These are phyloP conservation scores for Epichloe glyceriae DNA, from an alignment of 2,329 filamentous ascomycete species.

Conservation along the genomic window DNA sequence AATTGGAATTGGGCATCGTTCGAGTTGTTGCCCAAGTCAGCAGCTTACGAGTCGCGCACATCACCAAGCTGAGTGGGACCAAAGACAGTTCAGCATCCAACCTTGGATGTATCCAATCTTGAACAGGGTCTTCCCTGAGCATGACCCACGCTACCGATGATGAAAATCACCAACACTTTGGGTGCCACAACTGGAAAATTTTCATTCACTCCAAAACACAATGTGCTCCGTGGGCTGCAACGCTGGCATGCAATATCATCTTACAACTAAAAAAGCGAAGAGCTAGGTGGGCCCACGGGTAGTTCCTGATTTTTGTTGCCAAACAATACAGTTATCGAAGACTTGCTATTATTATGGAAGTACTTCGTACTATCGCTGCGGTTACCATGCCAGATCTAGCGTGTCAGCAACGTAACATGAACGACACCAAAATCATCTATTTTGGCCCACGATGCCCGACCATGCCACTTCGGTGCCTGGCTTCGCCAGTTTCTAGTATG, in stretches of 20 bases:
- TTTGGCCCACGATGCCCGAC: background rate
- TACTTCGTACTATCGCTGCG: background rate
- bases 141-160: background rate
- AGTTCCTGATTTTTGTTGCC: background rate
- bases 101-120: background rate
- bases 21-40: background rate
- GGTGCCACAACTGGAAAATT: background rate
- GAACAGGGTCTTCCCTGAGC: background rate
- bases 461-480: background rate
- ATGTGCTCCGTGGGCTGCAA: background rate
- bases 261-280: background rate
- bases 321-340: background rate
- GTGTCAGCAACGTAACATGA: background rate
- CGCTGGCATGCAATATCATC: background rate
- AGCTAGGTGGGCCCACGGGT: too few species aligned
- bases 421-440: background rate
- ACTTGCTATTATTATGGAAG: background rate
- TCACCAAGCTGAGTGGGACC: background rate
- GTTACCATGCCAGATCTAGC: background rate
- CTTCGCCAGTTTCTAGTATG: background rate
- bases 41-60: slow-evolving; percentile 2
- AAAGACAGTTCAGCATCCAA: background rate
- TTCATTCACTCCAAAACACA: background rate
- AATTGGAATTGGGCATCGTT: slow-evolving; percentile 3
- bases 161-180: background rate